These are phyloP conservation scores for Citrus maxima DNA, from an alignment of 345 rosid species.

Conservation along the genomic window DNA sequence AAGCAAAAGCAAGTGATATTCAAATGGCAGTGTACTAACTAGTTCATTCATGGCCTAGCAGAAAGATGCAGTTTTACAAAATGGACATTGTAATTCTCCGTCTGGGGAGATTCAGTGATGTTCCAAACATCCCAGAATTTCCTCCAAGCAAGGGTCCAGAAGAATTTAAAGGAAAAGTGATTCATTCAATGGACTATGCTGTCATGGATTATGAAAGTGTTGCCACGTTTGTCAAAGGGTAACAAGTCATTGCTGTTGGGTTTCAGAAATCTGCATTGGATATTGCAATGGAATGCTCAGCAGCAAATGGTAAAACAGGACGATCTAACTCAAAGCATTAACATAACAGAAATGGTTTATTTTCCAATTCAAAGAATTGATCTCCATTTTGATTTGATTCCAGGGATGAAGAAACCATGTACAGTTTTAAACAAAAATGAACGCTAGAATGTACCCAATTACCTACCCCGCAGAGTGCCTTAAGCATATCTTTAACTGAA, in stretches of 20 bases:
- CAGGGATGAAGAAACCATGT: slow-evolving; percentile 37
- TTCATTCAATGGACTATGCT: slow-evolving; percentile 44
- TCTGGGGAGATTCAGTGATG: slow-evolving; percentile 31
- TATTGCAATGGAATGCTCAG: slow-evolving; percentile 38
- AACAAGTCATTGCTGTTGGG: slow-evolving; percentile 33
- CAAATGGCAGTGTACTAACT: too few relatives aligned
- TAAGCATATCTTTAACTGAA: slow-evolving; percentile 25
- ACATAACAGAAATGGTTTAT: neutral
- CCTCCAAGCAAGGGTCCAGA: slow-evolving; percentile 38
- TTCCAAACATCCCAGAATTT: slow-evolving; percentile 42
- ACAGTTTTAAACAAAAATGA: slow-evolving; percentile 31
- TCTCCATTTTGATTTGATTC: neutral
- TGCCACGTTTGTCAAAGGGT: slow-evolving; percentile 19
- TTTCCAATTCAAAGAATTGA: neutral
- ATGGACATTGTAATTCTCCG: slow-evolving; percentile 40
- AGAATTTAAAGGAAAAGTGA: slow-evolving; percentile 38
- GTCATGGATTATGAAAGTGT: slow-evolving; percentile 20
- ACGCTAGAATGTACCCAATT: slow-evolving; percentile 37
- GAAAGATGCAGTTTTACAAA: slow-evolving; percentile 17
- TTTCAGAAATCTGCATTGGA: slow-evolving; percentile 40
- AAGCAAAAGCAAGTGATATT: too few relatives aligned
- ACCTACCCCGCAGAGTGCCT: slow-evolving; percentile 40
- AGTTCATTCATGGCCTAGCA: neutral
- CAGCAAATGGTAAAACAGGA: slow-evolving; percentile 24
- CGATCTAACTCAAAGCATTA: too few relatives aligned